Evolutionary conservation across 208 protist species (phyloP), one percentile per base, ranked within the genome.

Genomic region (Vickermania spadyakhi): DNA sequence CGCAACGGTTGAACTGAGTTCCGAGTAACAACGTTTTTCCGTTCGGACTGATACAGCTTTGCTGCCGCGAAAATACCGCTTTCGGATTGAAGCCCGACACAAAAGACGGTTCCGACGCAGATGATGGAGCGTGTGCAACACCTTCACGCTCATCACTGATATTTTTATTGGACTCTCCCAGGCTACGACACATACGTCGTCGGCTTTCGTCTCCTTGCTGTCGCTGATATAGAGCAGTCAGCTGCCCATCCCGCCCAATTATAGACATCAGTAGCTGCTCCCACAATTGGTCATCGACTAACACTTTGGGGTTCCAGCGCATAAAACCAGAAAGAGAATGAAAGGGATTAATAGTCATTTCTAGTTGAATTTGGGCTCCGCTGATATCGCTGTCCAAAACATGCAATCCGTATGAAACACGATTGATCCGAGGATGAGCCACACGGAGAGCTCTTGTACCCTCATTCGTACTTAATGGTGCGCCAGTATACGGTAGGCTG

Each of bases 381-480:
- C 72, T 70, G 14, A 93, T 21, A 73, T 89, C 79, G 68, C 75
- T 86, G 62, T 93, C 86, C 23, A 93, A 58, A 21, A 93, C 64
- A 63, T 93, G 86, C 11, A 28, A 23, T 11, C 13, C 13, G 51
- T 18, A 55, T 27, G 25, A 18, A 23, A 55, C 21, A 7, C 18
- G 41, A n/a, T n/a, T n/a, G n/a, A n/a, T n/a, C n/a, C n/a, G n/a
- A n/a, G n/a, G n/a, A n/a, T n/a, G n/a, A n/a, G n/a, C n/a, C n/a
- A n/a, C n/a, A n/a, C n/a, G n/a, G n/a, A n/a, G n/a, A n/a, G n/a
- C n/a, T n/a, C n/a, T n/a, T n/a, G n/a, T n/a, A n/a, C n/a, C n/a
- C n/a, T n/a, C n/a, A n/a, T n/a, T n/a, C n/a, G n/a, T n/a, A n/a
- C n/a, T n/a, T n/a, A n/a, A n/a, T n/a, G n/a, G n/a, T n/a, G n/a